Base-by-base conservation (phyloP, 495 filamentous ascomycete species). In the Evernia prunastri region DNA sequence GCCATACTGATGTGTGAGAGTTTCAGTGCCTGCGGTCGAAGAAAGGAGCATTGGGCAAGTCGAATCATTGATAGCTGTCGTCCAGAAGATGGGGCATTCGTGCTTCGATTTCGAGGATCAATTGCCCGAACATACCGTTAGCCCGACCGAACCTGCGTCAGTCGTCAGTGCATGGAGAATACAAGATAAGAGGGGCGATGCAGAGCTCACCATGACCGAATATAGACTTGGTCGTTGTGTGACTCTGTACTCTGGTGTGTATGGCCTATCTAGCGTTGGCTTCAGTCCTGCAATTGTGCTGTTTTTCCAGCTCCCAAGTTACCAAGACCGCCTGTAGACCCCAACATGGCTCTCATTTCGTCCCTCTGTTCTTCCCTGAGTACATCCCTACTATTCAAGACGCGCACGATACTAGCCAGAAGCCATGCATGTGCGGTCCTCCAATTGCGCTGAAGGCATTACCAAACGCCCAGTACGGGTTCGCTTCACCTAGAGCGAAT, bases 41-140 rank as follows among this genome's bases (percentile, higher is more conserved):
- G 36, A 23, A 13, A 3, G 27, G 1, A 36, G 29, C 9, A 25
- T 23, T 23, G 31, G 8, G 4, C 33, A n/a, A 51, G 42, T 39
- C 33, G 25, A 12, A 7, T 64, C 43, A 65, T 36, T 63, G 60
- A 53, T 66, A 66, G 47, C 62, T 63, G 42, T 69, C 54, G 18
- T 72, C 66, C 66, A 78, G 64, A 42, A 85, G 47, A 60, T 77
- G 63, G 53, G 80, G 81, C 70, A 79, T 82, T 58, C 79, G 76
- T 13, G 67, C 59, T 36, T 77, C 69, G 53, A 89, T 67, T 68
- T 87, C 82, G 59, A 88, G 70, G 43, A 89, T 80, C 77, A 84
- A 81, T 70, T 87, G 81, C 18, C 85, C 86, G 71, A 88, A 88
- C 59, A 89, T 73, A 20, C 86, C 85, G 68, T 89, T 88, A 12